Conservation (phyloP, 768 basidiomycete species). For the Lentinula detonsa region DNA sequence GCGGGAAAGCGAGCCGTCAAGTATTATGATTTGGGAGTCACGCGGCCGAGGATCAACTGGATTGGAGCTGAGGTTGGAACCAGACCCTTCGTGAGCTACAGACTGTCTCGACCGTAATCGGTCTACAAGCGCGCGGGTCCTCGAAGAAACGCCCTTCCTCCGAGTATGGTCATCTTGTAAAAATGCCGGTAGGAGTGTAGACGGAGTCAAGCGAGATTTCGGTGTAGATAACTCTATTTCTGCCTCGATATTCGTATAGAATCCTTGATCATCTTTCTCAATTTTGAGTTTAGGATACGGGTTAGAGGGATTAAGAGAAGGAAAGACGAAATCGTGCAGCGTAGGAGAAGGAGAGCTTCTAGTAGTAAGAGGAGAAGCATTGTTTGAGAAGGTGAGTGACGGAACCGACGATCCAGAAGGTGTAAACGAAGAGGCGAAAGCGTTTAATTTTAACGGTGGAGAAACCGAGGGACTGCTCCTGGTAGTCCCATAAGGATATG, state of each 20-base stretch:
- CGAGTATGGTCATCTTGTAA: slow-evolving; percentile 32
- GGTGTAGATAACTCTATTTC: slow-evolving; percentile 23
- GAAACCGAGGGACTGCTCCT: neutral
- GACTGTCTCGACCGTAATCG: slow-evolving; percentile 31
- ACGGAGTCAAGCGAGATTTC: slow-evolving; percentile 13
- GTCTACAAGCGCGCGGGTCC: slow-evolving; percentile 57
- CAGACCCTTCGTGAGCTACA: neutral
- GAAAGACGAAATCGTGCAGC: slow-evolving; percentile 36
- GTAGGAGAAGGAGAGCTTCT: slow-evolving; percentile 6
- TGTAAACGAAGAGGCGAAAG: slow-evolving; percentile 38
- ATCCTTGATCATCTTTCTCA: slow-evolving; percentile 49
- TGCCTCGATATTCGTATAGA: slow-evolving; percentile 34
- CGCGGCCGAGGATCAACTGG: slow-evolving; percentile 25
- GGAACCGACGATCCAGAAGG: slow-evolving; percentile 23
- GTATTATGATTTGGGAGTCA: slow-evolving; percentile 29
- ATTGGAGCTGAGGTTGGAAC: slow-evolving; percentile 23
- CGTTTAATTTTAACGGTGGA: slow-evolving; percentile 25
- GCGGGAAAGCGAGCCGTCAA: slow-evolving; percentile 22
- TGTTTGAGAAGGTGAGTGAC: slow-evolving; percentile 16
- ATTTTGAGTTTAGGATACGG: slow-evolving; percentile 32
- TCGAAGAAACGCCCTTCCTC: slow-evolving; percentile 34
- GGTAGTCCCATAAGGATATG: neutral
- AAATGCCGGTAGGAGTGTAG: slow-evolving; percentile 43
- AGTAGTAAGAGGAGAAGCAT: slow-evolving; percentile 12
- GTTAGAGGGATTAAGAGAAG: slow-evolving; percentile 29